Conservation (phyloP, 108 stramenopile genomes). For the Nannochloropsis granulata region DNA sequence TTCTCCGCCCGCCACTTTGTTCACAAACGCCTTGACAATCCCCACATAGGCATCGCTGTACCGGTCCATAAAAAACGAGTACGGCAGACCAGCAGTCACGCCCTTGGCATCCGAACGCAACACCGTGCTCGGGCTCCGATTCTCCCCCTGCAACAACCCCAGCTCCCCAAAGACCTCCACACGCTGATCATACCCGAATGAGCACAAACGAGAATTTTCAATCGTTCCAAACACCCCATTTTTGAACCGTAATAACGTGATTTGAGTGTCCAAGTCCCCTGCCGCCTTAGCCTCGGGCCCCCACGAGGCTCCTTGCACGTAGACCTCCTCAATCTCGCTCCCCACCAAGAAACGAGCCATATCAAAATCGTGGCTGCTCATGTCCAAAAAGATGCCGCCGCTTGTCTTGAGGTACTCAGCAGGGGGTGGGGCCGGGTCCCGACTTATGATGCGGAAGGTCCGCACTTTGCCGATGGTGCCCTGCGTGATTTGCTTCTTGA, state of each 20-base stretch:
- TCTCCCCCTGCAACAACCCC: constrained; percentile 6
- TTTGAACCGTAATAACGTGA: constrained; percentile 19
- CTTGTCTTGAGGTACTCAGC: constrained; percentile 24
- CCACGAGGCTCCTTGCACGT: constrained; percentile 12
- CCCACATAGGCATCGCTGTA: constrained; percentile 20
- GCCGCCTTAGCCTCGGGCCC: constrained; percentile 23
- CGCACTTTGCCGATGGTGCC: constrained; percentile 19
- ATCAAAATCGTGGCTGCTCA: constrained; percentile 31
- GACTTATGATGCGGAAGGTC: constrained; percentile 22
- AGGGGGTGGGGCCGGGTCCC: constrained; percentile 25
- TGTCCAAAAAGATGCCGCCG: constrained; percentile 31
- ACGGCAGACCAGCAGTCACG: constrained; percentile 13
- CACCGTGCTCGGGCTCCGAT: constrained; percentile 12
- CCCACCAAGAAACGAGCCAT: constrained; percentile 29
- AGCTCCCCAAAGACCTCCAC: constrained; percentile 25
- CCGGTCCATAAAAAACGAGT: constrained; percentile 25
- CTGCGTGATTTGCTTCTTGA: constrained; percentile 1
- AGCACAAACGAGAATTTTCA: constrained; percentile 23
- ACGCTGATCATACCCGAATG: constrained; percentile 29
- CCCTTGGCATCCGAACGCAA: constrained; percentile 8
- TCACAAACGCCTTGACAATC: constrained; percentile 15
- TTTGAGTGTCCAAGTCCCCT: constrained; percentile 15
- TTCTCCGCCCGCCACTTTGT: constrained; percentile 4
- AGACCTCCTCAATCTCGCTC: constrained; percentile 27
- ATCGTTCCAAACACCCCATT: constrained; percentile 25